phyloP scores from a whole-genome alignment of 1,284 basidiomycete species.

The Rhodotorula sp. region DNA sequence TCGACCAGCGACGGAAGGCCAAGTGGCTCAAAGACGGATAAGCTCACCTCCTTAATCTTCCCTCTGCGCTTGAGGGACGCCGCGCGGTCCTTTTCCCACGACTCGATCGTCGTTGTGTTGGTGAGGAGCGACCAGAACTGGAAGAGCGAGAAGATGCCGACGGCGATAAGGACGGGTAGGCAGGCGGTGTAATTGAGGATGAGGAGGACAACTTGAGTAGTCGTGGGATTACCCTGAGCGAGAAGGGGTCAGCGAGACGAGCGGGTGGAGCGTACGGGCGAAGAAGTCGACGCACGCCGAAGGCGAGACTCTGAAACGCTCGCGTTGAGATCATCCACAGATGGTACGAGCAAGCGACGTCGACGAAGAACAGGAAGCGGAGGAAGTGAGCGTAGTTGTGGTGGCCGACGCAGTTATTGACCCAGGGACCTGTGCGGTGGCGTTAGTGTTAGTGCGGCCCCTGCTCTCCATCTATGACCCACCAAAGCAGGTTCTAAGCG shows the following conservation, averaged over 20 bases:
- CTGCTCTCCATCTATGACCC: no score
- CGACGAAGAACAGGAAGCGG: slow-evolving; percentile 87
- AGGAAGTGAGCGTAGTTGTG: slow-evolving; percentile 87
- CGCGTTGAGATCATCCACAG: slow-evolving; percentile 70
- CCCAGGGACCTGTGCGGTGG: slow-evolving; percentile 60
- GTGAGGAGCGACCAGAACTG: slow-evolving; percentile 76
- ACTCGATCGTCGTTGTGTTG: slow-evolving; percentile 94
- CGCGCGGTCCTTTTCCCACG: slow-evolving; percentile 95
- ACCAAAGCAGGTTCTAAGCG: no score
- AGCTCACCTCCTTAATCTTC: slow-evolving; percentile 75
- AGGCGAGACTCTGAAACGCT: slow-evolving; percentile 50
- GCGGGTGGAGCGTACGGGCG: neutral
- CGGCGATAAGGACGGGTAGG: slow-evolving; percentile 77
- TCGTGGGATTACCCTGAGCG: slow-evolving; percentile 66
- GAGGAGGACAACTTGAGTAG: slow-evolving; percentile 67
- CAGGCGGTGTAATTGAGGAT: slow-evolving; percentile 79
- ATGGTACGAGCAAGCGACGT: slow-evolving; percentile 81
- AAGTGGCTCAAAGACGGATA: no score
- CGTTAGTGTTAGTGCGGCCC: no score
- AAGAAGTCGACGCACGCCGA: slow-evolving; percentile 5
- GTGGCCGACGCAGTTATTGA: slow-evolving; percentile 69
- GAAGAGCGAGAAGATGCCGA: slow-evolving; percentile 75
- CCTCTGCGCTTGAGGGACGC: slow-evolving; percentile 80
- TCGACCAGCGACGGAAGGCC: no score
- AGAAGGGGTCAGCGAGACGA: neutral